Evolutionary conservation across 148 eudicot genomes (phyloP), one percentile per base, ranked within the genome.

Genomic region (Chenopodium album): DNA sequence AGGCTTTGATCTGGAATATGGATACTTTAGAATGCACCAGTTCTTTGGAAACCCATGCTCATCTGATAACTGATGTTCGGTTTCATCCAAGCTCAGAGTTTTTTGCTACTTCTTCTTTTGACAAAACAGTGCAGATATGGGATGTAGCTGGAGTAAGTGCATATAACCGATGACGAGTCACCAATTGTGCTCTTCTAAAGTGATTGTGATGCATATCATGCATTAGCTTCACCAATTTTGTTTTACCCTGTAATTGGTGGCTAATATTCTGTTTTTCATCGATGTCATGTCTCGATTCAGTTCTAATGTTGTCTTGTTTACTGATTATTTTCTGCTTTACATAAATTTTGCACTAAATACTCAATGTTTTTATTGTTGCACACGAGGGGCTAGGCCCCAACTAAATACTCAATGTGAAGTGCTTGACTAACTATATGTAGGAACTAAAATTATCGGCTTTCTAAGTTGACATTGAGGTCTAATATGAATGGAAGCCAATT

Each of bases 91-190:
- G 71, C 67, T 89, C 90, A 29, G 66, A 80, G 46, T 7, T 82
- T 34, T 84, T 91, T 73, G 90, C 88, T 68, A 89, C 94, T n/a
- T 85, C 90, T 54, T 91, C 94, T 12, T 87, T 82, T 67, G 94
- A 91, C 76, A 79, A 73, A 76, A 82, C 85, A 50, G 89, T 91
- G 70, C 83, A 66, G 75, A 66, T 91, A 77, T 91, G 92, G 93
- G 88, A 88, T 82, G 82, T 88, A 76, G 78, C 78, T 34, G 82
- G 48, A 29, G 93, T 89, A 84, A 78, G 37, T 77, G 19, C 7
- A 64, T 62, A 11, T 28, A 74, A 13, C 10, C 12, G 52, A 12
- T 50, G 14, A 12, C 14, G 14, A 48, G 77, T 74, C 31, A 26
- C 32, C 2, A 34, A 62, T 20, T 81, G 31, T 81, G 28, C 9